Percentiles rank a stretch among this genome's conserved stretches.
Evolutionary conservation across 805 yeast species (phyloP).

Genomic region (Candida caryicola): DNA sequence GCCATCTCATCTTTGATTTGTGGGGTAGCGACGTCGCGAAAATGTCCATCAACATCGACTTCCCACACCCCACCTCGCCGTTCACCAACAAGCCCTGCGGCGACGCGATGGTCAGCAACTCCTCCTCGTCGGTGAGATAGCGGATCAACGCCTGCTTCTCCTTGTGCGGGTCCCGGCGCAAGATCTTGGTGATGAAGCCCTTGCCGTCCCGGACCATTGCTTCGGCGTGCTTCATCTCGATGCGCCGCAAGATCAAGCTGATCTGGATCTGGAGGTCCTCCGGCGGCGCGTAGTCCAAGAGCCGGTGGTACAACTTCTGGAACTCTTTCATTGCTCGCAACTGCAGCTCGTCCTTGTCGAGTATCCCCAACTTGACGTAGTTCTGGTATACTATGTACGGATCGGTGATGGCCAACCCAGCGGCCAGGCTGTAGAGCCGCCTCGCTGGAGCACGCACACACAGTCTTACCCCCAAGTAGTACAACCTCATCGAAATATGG

Average conservation of each 20-base stretch:
- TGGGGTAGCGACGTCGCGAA: slow-evolving; percentile 67
- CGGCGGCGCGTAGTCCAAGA: slow-evolving; percentile 59
- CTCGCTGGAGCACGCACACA: not conserved
- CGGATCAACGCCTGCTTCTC: slow-evolving; percentile 43
- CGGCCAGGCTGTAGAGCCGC: not conserved
- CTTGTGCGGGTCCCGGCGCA: slow-evolving; percentile 29
- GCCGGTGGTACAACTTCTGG: slow-evolving; percentile 56
- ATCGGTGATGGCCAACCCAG: slow-evolving; percentile 48
- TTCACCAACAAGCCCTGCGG: slow-evolving; percentile 65
- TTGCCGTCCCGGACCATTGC: slow-evolving; percentile 11
- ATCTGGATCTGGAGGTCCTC: slow-evolving; percentile 44
- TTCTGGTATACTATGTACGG: slow-evolving; percentile 57
- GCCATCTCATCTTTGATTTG: slow-evolving; percentile 64
- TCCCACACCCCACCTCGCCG: slow-evolving; percentile 75
- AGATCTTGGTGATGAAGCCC: slow-evolving; percentile 18
- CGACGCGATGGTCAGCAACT: slow-evolving; percentile 47
- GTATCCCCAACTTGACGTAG: slow-evolving; percentile 48
- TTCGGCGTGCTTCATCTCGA: slow-evolving; percentile 33
- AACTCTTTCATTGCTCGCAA: slow-evolving; percentile 60
- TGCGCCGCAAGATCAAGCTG: slow-evolving; percentile 34
- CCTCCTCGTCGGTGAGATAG: slow-evolving; percentile 60
- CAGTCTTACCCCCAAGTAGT: too few relatives aligned
- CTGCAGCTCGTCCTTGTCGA: slow-evolving; percentile 57
- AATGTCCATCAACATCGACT: slow-evolving; percentile 69
- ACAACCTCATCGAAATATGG: too few relatives aligned